Evolutionary conservation across 1,284 basidiomycete species (phyloP), one percentile per base, ranked within the genome.

Genomic region (Rhodotorula sp.): DNA sequence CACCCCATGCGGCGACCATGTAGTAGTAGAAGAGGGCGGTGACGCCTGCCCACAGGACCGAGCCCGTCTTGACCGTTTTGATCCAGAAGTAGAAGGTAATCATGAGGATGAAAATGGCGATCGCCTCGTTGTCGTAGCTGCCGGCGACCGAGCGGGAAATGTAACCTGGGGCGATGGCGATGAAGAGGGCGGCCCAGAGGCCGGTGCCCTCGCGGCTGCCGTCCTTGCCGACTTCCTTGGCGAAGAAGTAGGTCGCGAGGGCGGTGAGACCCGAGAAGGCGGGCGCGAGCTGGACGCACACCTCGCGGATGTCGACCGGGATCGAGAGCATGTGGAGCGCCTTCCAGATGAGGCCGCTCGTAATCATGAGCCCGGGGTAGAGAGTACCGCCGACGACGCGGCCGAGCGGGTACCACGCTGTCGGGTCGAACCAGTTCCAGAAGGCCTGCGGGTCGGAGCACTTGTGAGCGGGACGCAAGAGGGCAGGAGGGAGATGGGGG

Each of bases 401-500:
- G 60, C 97, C 97, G 3, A 99, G 89, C 22, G 97, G 97, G 81
- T 99, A 99, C 97, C 82, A 83, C 8, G 80, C 79, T 21, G 97
- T 97, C 46, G 95, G 94, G 83, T 99, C 97, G 82, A 99, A 99
- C 97, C 97, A 99, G 82, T 99, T 99, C 96, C 92, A 99, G 84
- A 95, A 99, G 88, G 91, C 94, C 94, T 94, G 64, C 66, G 39
- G 71, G 79, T 76, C 64, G 79, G 66, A 29, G 56, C 15, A 37
- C 27, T 63, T 66, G 70, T 58, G 25, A 66, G 36, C 36, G 46
- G 48, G 37, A 22, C 13, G 19, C 21, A 27, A 19, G 10, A 32
- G 19, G 13, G 10, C 1, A 46, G 37, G n/a, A 10, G 44, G 1
- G 13, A 3, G 19, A 2, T n/a, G 19, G 12, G 22, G 19, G 10